These are phyloP conservation scores for Populus simonii DNA, from an alignment of 345 rosid species.

Conservation along the genomic window DNA sequence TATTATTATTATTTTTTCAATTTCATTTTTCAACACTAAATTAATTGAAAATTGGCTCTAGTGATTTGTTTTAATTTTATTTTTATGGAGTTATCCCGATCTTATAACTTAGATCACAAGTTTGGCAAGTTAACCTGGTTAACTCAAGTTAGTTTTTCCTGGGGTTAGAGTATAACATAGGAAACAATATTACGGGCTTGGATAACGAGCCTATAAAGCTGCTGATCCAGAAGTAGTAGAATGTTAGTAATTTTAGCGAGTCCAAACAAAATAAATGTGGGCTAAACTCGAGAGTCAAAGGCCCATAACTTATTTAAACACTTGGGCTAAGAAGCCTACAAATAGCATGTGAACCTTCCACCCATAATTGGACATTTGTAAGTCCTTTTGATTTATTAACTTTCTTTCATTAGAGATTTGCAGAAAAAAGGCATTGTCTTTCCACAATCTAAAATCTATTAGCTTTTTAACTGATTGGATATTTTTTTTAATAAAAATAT, in stretches of 20 bases:
- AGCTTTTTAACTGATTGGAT: too few species aligned
- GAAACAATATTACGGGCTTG: background rate
- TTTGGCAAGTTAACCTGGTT: too few species aligned
- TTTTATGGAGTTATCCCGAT: too few species aligned
- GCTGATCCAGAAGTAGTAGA: background rate
- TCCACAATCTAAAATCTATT: background rate
- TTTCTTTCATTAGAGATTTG: background rate
- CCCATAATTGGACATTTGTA: background rate
- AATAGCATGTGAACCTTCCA: background rate
- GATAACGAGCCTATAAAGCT: background rate
- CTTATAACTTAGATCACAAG: accelerated
- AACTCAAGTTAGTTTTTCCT: too few species aligned
- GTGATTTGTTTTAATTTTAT: too few species aligned
- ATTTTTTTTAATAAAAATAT: too few species aligned
- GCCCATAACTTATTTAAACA: background rate
- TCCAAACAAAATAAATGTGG: background rate
- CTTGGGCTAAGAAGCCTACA: background rate
- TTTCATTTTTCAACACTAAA: too few species aligned
- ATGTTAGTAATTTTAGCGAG: background rate
- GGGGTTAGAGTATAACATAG: background rate
- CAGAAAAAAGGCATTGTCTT: background rate
- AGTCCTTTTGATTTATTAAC: too few species aligned
- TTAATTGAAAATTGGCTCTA: too few species aligned
- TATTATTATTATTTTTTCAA: too few species aligned
- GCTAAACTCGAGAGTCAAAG: background rate